phyloP scores from a whole-genome alignment of 352 stramenopile genomes.

The Phytophthora ohioensis region DNA sequence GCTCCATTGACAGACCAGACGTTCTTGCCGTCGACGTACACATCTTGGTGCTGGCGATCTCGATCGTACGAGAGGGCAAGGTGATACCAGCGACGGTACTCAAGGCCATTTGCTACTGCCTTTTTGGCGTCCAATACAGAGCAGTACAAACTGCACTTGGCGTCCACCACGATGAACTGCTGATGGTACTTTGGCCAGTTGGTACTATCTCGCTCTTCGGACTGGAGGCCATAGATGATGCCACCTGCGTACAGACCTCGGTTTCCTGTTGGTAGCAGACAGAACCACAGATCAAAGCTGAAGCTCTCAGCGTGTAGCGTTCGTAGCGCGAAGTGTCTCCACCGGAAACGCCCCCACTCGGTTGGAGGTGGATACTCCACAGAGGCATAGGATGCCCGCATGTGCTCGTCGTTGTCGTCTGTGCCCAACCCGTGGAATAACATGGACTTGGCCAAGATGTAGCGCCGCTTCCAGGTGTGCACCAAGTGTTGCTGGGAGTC shows the following conservation, averaged over 20 bases:
- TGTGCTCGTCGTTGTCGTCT: background rate
- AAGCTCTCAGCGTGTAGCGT: slow-evolving; percentile 15
- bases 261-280: slow-evolving; percentile 16
- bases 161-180: slow-evolving; percentile 49
- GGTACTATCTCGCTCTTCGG: slow-evolving; percentile 26
- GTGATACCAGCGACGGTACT: slow-evolving; percentile 51
- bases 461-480: background rate
- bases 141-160: slow-evolving; percentile 49
- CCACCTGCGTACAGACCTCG: slow-evolving; percentile 29
- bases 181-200: slow-evolving; percentile 53
- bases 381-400: background rate
- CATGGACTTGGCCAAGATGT: background rate
- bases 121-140: slow-evolving; percentile 44
- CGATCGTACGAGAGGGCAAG: slow-evolving; percentile 50
- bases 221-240: slow-evolving; percentile 55
- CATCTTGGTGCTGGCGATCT: slow-evolving; percentile 1
- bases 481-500: background rate
- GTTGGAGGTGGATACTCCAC: background rate
- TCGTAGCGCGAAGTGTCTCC: background rate
- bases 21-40: slow-evolving; percentile 52
- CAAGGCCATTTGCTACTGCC: slow-evolving; percentile 26
- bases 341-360: background rate
- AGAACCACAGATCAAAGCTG: slow-evolving; percentile 52
- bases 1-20: slow-evolving; percentile 19
- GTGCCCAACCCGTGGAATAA: background rate